Base-by-base conservation (phyloP, 768 basidiomycete genomes). In the Lactarius akahatsu region DNA sequence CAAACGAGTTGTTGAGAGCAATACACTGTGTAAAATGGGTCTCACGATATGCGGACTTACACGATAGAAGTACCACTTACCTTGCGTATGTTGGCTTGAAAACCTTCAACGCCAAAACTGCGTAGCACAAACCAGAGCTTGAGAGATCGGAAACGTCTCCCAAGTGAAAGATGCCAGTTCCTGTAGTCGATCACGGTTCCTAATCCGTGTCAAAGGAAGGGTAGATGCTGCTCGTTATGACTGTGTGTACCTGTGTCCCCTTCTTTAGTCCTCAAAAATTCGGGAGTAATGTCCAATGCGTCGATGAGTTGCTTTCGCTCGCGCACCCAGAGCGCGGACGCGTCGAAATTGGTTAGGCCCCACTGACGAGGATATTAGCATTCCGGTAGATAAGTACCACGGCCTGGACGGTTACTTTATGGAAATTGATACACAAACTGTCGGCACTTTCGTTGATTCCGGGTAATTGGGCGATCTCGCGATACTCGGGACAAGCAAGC, bases 71-170 rank as follows among this genome's bases (percentile, higher is more conserved):
- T 34, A 36, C 28, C 11, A 76, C 82, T 61, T 69, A 87, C 88
- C 72, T 80, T 81, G 69, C 88, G 85, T 52, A 96, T 88, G 73
- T 96, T 87, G 16, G 77, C 79, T 66, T 85, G 86, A 79, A 96
- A 95, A 0, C 95, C 94, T 57, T 87, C 78, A 15, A 85, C 82
- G 7, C 95, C 94, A 70, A 83, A 96, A 68, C 89, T 89, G 16
- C 94, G 84, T 57, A 97, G 78, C 30, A 96, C 91, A 74, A 97
- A 97, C 93, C 93, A 96, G 8, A 97, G 70, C 74, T 97, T 97
- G 69, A 96, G 80, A 28, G 92, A 90, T 41, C 96, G 84, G 82
- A 96, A 97, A 52, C 91, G 85, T n/a, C 94, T 84, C 15, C 93
- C 93, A 4, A 96, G 85, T 8, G 82, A 81, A 28, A 93, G 78